These are phyloP conservation scores for Annona squamosa DNA, from an alignment of 164 flowering plant species.

Conservation along the genomic window DNA sequence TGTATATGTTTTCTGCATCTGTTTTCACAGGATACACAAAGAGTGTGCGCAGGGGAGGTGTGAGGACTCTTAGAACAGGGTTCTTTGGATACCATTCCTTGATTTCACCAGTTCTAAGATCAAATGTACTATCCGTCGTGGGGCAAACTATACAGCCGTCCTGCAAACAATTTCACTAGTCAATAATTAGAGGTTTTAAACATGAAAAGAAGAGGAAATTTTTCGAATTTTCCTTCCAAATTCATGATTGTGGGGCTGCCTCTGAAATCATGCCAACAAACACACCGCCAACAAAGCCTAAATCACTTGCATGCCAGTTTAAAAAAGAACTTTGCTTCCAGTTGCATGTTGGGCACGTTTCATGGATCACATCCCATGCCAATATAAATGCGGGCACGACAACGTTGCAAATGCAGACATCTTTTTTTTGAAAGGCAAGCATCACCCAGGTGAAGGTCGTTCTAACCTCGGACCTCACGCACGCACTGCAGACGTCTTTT, in stretches of 20 bases:
- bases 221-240: too few species aligned
- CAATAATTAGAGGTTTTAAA: too few species aligned
- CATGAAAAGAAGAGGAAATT: too few species aligned
- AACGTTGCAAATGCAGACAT: background rate
- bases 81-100: conserved; percentile 95
- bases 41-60: conserved; percentile 71
- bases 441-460: background rate
- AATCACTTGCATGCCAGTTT: background rate
- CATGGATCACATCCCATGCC: background rate
- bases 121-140: conserved; percentile 87
- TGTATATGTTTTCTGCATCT: conserved; percentile 73
- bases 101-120: conserved; percentile 63
- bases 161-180: conserved; percentile 23
- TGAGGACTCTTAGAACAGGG: conserved; percentile 79
- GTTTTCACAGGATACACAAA: conserved; percentile 74
- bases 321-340: background rate
- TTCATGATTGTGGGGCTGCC: too few species aligned
- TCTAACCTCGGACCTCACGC: background rate
- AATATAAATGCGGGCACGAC: background rate
- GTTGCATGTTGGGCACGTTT: background rate
- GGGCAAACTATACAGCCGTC: conserved; percentile 96
- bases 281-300: background rate
- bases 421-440: too few species aligned
- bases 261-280: too few species aligned
- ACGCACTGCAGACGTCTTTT: too few species aligned